Conservation (phyloP, 2,329 filamentous ascomycete genomes). For the Fusarium pseudoanthophilum region DNA sequence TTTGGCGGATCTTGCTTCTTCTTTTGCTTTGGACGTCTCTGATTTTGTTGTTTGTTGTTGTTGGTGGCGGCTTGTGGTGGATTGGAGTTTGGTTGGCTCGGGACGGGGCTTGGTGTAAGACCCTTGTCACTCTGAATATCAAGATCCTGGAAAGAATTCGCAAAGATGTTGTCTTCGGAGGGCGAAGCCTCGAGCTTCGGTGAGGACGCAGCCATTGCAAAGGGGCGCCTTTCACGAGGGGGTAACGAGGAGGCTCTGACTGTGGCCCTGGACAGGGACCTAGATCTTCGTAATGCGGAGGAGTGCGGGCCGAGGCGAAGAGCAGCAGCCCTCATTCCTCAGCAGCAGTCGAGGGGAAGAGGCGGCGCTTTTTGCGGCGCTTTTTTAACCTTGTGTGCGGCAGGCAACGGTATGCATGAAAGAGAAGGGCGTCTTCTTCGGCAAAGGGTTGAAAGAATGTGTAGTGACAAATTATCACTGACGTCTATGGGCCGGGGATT, state of each 20-base stretch:
- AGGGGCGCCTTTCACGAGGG: slow-evolving; percentile 18
- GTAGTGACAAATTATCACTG: background rate
- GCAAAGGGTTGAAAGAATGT: background rate
- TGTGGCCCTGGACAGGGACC: slow-evolving; percentile 13
- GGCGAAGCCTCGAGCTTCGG: slow-evolving; percentile 12
- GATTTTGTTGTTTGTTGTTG: slow-evolving; percentile 9
- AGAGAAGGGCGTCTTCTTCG: background rate
- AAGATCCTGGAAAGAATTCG: slow-evolving; percentile 31
- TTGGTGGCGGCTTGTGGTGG: slow-evolving; percentile 14
- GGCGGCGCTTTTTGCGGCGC: slow-evolving; percentile 11
- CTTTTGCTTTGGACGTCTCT: slow-evolving; percentile 27
- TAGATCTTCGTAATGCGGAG: slow-evolving; percentile 36
- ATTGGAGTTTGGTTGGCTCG: slow-evolving; percentile 24
- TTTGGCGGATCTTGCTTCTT: slow-evolving; percentile 31
- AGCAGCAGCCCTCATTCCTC: slow-evolving; percentile 45
- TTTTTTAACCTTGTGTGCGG: background rate
- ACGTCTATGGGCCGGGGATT: background rate
- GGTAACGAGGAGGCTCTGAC: slow-evolving; percentile 22
- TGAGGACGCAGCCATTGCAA: slow-evolving; percentile 36
- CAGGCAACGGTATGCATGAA: slow-evolving; percentile 10
- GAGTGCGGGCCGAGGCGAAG: slow-evolving; percentile 39
- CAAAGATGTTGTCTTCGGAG: slow-evolving; percentile 26
- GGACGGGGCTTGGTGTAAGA: slow-evolving; percentile 4
- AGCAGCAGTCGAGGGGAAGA: slow-evolving; percentile 3
- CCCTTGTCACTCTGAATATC: slow-evolving; percentile 27